A percentile compares a stretch with the other conserved stretches of the same genome.
These are phyloP conservation scores for Cladosporium halotolerans DNA, from an alignment of 2,329 filamentous ascomycete species.

Conservation along the genomic window DNA sequence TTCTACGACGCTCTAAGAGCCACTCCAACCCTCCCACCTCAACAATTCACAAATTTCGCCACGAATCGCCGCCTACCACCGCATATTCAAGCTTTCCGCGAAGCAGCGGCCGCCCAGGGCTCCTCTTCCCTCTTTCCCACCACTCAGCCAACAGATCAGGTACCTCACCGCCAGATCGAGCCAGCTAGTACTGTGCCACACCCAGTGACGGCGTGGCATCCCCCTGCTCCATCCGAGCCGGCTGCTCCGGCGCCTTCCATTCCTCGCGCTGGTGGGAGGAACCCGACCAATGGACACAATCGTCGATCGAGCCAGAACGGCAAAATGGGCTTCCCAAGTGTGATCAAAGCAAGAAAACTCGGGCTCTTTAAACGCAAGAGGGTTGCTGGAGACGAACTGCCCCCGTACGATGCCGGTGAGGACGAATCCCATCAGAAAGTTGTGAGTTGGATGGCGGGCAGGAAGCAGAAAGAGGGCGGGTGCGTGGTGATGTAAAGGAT, in stretches of 20 bases:
- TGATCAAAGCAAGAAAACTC: slow-evolving; percentile 22
- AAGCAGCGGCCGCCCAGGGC: slow-evolving; percentile 14
- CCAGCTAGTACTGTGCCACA: slow-evolving; percentile 24
- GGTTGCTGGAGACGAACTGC: background rate
- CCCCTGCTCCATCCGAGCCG: slow-evolving; percentile 21
- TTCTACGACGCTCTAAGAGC: background rate
- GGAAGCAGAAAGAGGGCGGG: background rate
- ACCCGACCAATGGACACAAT: background rate
- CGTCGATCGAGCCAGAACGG: slow-evolving; percentile 8
- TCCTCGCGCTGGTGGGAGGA: background rate
- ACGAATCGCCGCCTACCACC: slow-evolving; percentile 20
- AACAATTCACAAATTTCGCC: slow-evolving; percentile 8
- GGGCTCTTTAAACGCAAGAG: slow-evolving; percentile 21
- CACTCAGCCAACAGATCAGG: slow-evolving; percentile 20
- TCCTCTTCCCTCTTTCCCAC: slow-evolving; percentile 25
- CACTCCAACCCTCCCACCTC: slow-evolving; percentile 4
- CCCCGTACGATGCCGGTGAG: background rate
- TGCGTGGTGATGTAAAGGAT: slow-evolving; percentile 4
- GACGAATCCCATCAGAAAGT: background rate
- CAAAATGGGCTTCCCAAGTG: slow-evolving; percentile 19
- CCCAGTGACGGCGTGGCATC: slow-evolving; percentile 31
- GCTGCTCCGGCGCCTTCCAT: background rate
- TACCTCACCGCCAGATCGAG: slow-evolving; percentile 20
- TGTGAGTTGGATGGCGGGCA: slow-evolving; percentile 1
- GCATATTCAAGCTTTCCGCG: slow-evolving; percentile 29